These are phyloP conservation scores for Coniochaeta prunicola DNA, from an alignment of 2,329 filamentous ascomycete genomes.

Conservation along the genomic window DNA sequence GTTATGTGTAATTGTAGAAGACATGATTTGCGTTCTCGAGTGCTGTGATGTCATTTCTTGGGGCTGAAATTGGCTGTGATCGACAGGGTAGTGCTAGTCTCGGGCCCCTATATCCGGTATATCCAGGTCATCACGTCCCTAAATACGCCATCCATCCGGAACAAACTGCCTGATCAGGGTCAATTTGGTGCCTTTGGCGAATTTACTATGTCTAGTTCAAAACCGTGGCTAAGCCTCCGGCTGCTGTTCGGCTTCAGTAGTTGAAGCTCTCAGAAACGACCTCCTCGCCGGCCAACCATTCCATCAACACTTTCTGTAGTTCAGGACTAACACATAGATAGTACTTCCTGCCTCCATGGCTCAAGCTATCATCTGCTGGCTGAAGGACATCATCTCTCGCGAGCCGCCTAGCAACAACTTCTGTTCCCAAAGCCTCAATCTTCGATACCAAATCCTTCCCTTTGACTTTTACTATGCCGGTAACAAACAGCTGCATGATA, in stretches of 20 bases:
- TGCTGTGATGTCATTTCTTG: background rate
- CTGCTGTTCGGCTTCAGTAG: conserved; percentile 31
- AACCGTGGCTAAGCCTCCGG: no score
- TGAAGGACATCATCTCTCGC: conserved; percentile 31
- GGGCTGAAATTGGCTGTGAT: background rate
- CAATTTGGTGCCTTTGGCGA: no score
- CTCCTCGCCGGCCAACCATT: conserved; percentile 48
- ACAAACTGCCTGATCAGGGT: no score
- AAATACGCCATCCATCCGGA: no score
- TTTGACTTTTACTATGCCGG: conserved; percentile 31
- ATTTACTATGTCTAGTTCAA: no score
- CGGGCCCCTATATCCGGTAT: no score
- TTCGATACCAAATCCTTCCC: conserved; percentile 25
- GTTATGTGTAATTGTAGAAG: background rate
- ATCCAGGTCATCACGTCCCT: no score
- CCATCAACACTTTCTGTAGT: conserved; percentile 31
- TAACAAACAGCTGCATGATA: conserved; percentile 58
- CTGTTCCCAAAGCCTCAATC: conserved; percentile 25
- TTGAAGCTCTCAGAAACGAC: conserved; percentile 54
- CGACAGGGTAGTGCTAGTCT: no score
- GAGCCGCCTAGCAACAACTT: conserved; percentile 30
- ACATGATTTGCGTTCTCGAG: background rate
- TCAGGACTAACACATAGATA: conserved; percentile 39
- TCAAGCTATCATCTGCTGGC: conserved; percentile 22
- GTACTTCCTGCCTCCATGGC: conserved; percentile 37